phyloP scores from a whole-genome alignment of 225 moss, liverwort and hornwort species.

The Ulota crispa region DNA sequence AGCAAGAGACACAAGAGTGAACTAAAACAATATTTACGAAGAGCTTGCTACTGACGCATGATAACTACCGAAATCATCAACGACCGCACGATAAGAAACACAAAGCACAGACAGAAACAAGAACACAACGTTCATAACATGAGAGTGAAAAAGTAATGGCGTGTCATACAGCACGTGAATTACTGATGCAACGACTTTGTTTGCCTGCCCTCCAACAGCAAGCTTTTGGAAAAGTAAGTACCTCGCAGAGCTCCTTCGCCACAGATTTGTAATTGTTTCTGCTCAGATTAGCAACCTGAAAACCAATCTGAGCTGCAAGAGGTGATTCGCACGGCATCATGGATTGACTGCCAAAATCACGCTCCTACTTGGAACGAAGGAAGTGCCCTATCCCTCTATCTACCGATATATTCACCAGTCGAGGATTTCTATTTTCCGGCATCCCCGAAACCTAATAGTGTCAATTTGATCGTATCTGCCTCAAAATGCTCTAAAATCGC shows the following conservation, averaged over 20 bases:
- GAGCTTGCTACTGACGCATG: background rate
- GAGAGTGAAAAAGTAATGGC: background rate
- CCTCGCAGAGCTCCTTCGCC: constrained; percentile 79
- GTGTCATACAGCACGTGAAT: background rate
- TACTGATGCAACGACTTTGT: background rate
- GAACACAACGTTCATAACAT: background rate
- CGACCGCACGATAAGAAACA: background rate
- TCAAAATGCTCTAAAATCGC: background rate
- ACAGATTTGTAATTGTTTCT: constrained; percentile 82
- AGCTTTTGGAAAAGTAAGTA: constrained; percentile 29
- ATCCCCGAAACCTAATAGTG: constrained; percentile 38
- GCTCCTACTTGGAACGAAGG: constrained; percentile 20
- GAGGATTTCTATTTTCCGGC: constrained; percentile 28
- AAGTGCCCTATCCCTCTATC: constrained; percentile 26
- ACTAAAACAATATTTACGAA: background rate
- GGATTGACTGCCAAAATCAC: constrained; percentile 43
- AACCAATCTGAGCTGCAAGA: constrained; percentile 99
- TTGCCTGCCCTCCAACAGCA: constrained; percentile 6
- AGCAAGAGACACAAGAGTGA: constrained; percentile 11
- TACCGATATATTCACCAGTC: constrained; percentile 22
- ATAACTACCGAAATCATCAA: constrained; percentile 8
- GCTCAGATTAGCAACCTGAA: constrained; percentile 83
- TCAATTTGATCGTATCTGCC: background rate
- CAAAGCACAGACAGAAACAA: constrained; percentile 7
- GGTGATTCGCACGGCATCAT: constrained; percentile 83